These are phyloP conservation scores for Hansenula lynferdii DNA, from an alignment of 1,139 yeast species.

Conservation along the genomic window DNA sequence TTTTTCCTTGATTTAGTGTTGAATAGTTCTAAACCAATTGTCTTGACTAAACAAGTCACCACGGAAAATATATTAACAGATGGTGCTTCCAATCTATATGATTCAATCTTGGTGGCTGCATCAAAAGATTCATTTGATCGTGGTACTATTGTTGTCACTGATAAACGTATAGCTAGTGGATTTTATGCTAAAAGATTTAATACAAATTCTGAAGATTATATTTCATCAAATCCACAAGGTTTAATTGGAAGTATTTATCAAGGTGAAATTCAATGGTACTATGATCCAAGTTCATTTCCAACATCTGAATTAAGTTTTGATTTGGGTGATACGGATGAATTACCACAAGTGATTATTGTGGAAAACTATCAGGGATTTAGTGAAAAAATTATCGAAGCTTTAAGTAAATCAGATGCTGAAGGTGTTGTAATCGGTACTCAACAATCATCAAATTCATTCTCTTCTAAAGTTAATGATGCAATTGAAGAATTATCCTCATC, in stretches of 20 bases:
- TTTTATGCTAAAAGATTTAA: constrained; percentile 48
- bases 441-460: constrained; percentile 4
- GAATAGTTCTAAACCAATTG: constrained; percentile 41
- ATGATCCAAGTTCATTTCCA: constrained; percentile 5
- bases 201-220: constrained; percentile 47
- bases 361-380: constrained; percentile 46
- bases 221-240: constrained; percentile 43
- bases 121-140: constrained; percentile 33
- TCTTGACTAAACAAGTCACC: constrained; percentile 54
- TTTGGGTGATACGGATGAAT: constrained; percentile 6
- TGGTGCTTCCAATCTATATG: constrained; percentile 51
- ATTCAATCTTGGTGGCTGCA: constrained; percentile 43
- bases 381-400: constrained; percentile 28
- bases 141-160: constrained; percentile 46
- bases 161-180: constrained; percentile 47
- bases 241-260: constrained; percentile 38
- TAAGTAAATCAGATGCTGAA: neutral
- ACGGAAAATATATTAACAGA: constrained; percentile 47
- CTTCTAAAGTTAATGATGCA: neutral
- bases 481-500: neutral
- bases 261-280: constrained; percentile 37
- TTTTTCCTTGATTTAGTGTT: constrained; percentile 45
- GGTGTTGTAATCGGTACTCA: constrained; percentile 10
- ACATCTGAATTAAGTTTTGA: constrained; percentile 9
- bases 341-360: constrained; percentile 38